phyloP scores from a whole-genome alignment of 2,329 filamentous ascomycete genomes.

The Fusarium pininemorale region DNA sequence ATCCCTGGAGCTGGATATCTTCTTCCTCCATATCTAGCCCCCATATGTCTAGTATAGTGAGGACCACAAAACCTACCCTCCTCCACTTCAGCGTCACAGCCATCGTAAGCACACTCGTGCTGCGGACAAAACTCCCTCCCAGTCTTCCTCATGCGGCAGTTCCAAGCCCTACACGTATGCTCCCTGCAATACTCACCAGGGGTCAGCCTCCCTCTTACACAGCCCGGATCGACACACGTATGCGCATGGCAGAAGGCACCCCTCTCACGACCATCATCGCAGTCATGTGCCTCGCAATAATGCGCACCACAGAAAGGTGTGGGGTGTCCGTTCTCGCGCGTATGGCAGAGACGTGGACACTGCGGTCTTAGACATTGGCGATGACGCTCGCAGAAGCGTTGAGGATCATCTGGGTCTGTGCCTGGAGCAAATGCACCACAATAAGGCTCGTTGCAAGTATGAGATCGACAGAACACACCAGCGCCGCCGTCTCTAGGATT shows the following conservation, averaged over 20 bases:
- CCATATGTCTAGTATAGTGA: conserved; percentile 28
- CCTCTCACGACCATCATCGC: conserved; percentile 35
- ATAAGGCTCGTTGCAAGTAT: conserved; percentile 42
- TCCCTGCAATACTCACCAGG: conserved; percentile 36
- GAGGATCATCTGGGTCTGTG: conserved; percentile 19
- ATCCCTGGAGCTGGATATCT: conserved; percentile 18
- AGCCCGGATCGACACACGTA: conserved; percentile 41
- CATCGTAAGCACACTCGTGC: conserved; percentile 42
- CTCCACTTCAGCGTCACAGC: conserved; percentile 36
- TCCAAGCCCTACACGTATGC: conserved; percentile 39
- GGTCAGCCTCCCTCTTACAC: conserved; percentile 25
- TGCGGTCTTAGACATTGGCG: conserved; percentile 35
- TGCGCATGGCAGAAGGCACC: conserved; percentile 40
- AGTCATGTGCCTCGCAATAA: conserved; percentile 43
- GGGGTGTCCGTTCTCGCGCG: conserved; percentile 37
- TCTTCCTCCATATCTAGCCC: conserved; percentile 5
- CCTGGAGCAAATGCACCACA: conserved; percentile 39
- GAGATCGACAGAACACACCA: conserved; percentile 37
- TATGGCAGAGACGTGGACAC: conserved; percentile 41
- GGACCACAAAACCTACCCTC: conserved; percentile 35
- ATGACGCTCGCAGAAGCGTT: conserved; percentile 44
- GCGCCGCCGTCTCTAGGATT: conserved; percentile 20
- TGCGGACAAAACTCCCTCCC: conserved; percentile 36
- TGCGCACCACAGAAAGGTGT: conserved; percentile 44
- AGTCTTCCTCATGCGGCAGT: conserved; percentile 35